Evolutionary conservation across 2,329 filamentous ascomycete species (phyloP), one percentile per base, ranked within the genome.

Genomic region (Pseudocercospora fijiensis): DNA sequence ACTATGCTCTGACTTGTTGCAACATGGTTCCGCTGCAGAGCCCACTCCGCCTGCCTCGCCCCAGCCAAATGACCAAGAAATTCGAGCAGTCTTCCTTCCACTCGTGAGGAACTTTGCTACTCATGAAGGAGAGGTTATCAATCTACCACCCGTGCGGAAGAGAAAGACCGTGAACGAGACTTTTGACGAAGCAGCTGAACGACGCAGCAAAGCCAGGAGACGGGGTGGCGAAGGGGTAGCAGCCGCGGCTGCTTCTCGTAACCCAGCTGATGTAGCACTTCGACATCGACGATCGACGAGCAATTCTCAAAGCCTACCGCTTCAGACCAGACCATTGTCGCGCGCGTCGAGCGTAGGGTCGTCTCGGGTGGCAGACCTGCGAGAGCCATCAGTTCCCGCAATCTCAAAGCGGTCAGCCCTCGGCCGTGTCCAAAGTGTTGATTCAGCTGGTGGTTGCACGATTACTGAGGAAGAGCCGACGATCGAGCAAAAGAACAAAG

Each of bases 131-230:
- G 68, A 71, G 37, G 58, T 69, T 9, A 61, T 73, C 26, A 67
- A 74, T 59, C 63, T 71, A 6, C 64, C 71, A 4, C 70, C 71
- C 0, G 64, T 73, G 0, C 71, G 74, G 10, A 83, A 82, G 67
- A 76, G 80, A 16, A 80, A 78, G 59, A 77, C 75, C 22, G 70
- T 77, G 13, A 72, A 70, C 6, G 76, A 80, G 33, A 71, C 82
- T 3, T 82, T 84, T 57, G 80, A 83, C 55, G 78, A 81, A 69
- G 82, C 82, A 3, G 75, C 76, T 1, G 75, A 80, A 53, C 77
- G 77, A 2, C 76, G 77, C 3, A 77, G 75, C 55, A 79, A 79
- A 59, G 77, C 79, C 0, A 77, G 76, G 30, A 73, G 77, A 16
- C 75, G 76, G 10, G 80, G 79, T 3, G 81, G 80, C 1, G 75